Evolutionary conservation across 2,329 filamentous ascomycete species (phyloP), one percentile per base, ranked within the genome.

Genomic region (Madurella fahalii): DNA sequence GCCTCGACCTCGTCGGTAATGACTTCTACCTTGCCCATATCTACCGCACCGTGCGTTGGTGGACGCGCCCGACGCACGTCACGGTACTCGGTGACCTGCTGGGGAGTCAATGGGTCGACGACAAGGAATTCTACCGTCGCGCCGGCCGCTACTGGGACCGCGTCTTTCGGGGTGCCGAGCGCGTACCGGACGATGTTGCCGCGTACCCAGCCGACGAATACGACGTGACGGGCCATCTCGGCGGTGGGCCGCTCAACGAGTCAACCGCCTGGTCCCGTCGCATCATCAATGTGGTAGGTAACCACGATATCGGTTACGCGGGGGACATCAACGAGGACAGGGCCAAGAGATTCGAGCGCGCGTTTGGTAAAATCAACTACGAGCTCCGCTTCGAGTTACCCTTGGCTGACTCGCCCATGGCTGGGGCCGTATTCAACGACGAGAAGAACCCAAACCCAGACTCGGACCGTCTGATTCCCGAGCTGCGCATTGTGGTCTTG

Each of bases 241-340:
- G 76, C 40, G 72, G 68, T 1, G 69, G 69, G 5, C 66, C 74
- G 8, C 69, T 76, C 47, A 73, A 74, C 45, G 76, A 81, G 54
- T 70, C 72, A 7, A 71, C 75, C 5, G 70, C 71, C 2, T 97
- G 94, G 94, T 72, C 77, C n/a, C 79, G 76, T 40, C 82, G 87
- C 52, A 78, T 96, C 59, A 90, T 99, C 68, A 95, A 96, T 63
- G 83, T 97, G 25, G 91, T 85, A 0, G 94, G 94, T 1, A 99
- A 99, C 67, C 94, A 99, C 68, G 94, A 99, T 69, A 86, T 99
- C 65, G 94, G 94, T 34, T 99, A 99, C 68, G 90, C 92, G 0
- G 94, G 94, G 2, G 94, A 99, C 69, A 79, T 97, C 58, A 90
- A 87, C 40, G 73, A 79, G n/a, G 78, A 83, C 58, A 83, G 91